Percentiles rank a stretch among this genome's conserved stretches.
These are phyloP conservation scores for Scalesia atractyloides DNA, from an alignment of 129 eudicot genomes.

Conservation along the genomic window DNA sequence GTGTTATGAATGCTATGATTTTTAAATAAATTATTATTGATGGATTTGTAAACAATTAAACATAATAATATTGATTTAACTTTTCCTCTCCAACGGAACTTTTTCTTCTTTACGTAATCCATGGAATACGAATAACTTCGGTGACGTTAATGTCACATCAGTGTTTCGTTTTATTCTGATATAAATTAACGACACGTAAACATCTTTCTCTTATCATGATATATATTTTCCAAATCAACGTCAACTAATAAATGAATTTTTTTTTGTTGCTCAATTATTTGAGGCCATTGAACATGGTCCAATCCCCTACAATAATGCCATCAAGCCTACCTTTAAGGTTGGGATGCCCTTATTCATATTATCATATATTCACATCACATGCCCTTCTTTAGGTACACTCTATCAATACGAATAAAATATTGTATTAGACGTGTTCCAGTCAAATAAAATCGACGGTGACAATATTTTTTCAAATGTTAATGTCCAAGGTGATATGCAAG, in stretches of 20 bases:
- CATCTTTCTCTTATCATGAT: background rate
- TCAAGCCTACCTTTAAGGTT: slow-evolving; percentile 37
- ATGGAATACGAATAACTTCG: background rate
- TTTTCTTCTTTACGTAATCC: background rate
- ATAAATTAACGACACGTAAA: slow-evolving; percentile 7
- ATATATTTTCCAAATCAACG: background rate
- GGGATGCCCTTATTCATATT: slow-evolving; percentile 29
- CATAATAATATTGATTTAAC: background rate
- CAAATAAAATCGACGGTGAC: slow-evolving; percentile 18
- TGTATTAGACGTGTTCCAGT: slow-evolving; percentile 10
- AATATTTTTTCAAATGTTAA: background rate
- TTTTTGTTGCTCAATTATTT: slow-evolving; percentile 24
- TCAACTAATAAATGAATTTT: background rate
- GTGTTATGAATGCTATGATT: too few relatives aligned
- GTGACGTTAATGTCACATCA: slow-evolving; percentile 1
- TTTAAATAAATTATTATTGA: too few relatives aligned
- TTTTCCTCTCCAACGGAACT: background rate
- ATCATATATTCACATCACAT: slow-evolving; percentile 13
- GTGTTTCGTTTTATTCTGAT: background rate
- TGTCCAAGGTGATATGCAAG: background rate
- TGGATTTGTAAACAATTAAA: too few relatives aligned
- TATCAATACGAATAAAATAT: slow-evolving; percentile 11
- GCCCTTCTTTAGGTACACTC: slow-evolving; percentile 43
- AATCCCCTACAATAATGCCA: slow-evolving; percentile 30
- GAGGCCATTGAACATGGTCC: slow-evolving; percentile 32